Percentiles rank a stretch among this genome's conserved stretches.
Conservation (phyloP, 169 alveolate genomes). For the Plasmodium sp. region DNA sequence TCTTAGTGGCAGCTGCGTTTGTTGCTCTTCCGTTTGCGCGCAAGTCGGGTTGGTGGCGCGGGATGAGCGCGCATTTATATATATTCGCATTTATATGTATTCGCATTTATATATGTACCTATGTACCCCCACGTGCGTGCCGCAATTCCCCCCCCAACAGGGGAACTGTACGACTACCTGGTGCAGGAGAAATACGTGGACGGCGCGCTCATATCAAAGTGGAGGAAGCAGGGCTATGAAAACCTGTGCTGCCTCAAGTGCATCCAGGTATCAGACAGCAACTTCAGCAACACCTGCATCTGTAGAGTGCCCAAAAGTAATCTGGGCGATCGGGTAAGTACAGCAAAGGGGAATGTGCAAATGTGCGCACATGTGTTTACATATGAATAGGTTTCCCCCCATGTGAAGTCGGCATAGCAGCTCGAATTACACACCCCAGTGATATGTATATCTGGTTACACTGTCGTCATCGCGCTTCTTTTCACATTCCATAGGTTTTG, state of each 20-base stretch:
- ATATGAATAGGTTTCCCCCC: not conserved
- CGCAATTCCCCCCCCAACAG: conserved; percentile 26
- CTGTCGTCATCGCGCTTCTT: not conserved
- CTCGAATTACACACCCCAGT: not conserved
- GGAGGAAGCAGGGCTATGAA: conserved; percentile 99
- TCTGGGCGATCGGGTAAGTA: conserved; percentile 88
- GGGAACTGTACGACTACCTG: conserved; percentile 98
- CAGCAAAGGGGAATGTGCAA: not conserved
- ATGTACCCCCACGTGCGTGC: not conserved
- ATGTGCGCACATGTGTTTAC: not conserved
- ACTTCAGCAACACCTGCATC: conserved; percentile 97
- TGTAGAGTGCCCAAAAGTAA: conserved; percentile 98
- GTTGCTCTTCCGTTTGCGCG: not conserved
- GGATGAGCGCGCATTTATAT: not conserved
- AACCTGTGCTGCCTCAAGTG: conserved; percentile 97
- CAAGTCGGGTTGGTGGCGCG: not conserved
- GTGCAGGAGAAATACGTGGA: conserved; percentile 97
- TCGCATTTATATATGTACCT: not conserved
- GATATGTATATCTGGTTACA: not conserved
- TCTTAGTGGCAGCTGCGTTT: not conserved
- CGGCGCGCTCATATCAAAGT: conserved; percentile 97
- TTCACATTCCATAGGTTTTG: conserved; percentile 76
- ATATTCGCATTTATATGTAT: not conserved
- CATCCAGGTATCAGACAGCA: conserved; percentile 93
- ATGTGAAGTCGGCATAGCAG: not conserved